Conservation (phyloP, 2,329 filamentous ascomycete genomes). For the Pyricularia pennisetigena region DNA sequence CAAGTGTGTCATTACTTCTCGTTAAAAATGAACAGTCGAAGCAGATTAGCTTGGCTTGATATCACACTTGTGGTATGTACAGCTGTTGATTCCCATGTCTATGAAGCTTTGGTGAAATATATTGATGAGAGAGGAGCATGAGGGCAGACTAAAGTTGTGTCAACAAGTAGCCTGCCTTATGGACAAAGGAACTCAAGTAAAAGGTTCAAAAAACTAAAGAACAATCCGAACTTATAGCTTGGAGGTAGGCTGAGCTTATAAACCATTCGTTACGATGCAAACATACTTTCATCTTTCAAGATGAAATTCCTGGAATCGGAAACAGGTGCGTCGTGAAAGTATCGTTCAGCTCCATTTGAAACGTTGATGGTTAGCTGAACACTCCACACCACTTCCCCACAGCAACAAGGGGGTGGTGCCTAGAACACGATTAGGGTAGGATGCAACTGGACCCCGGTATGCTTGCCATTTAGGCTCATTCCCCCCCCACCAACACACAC, state of each 20-base stretch:
- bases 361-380: background rate
- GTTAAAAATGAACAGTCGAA: background rate
- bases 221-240: background rate
- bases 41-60: background rate
- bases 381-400: background rate
- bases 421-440: no score
- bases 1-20: no score
- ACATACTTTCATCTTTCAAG: background rate
- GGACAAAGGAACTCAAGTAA: background rate
- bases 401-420: no score
- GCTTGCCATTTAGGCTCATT: background rate
- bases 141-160: background rate
- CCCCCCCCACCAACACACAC: no score
- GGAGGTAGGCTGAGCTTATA: background rate
- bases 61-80: background rate
- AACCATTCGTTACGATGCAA: background rate
- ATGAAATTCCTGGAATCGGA: background rate
- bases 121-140: background rate
- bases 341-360: background rate
- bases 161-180: no score
- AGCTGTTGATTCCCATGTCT: background rate
- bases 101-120: background rate
- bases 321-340: background rate
- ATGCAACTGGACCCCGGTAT: background rate
- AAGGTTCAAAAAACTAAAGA: background rate